Evolutionary conservation across 495 filamentous ascomycete genomes (phyloP), one percentile per base, ranked within the genome.

Genomic region (Immersiella caudata): DNA sequence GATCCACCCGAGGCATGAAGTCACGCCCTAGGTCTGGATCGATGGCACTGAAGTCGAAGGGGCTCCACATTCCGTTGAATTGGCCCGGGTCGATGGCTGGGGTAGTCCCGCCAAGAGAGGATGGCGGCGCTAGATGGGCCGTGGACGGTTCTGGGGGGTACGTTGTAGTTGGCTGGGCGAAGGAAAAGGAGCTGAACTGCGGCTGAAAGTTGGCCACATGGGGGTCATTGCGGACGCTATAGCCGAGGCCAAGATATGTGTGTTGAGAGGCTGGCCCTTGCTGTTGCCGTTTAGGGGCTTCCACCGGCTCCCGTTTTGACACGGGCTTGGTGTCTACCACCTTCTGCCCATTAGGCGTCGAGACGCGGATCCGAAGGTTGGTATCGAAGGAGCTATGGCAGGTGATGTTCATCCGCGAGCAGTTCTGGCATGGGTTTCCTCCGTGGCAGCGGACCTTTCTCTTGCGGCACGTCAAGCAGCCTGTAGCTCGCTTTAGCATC

Each of bases 401-500:
- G 49, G 70, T 73, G 27, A 78, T 70, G 52, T 74, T 74, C 70
- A 79, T 76, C 21, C 75, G 71, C 6, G 67, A 65, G 40, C 77
- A 78, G 61, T 78, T 73, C 24, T 72, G 72, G 60, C 77, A 79
- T 14, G 77, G 77, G 8, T 66, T 70, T 0, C 76, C 74, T 36
- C 76, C 75, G 11, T 60, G 74, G 50, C 77, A 77, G 26, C 76
- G 75, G n/a, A 79, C 75, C 29, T 75, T 78, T 62, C 76, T 69
- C 67, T 75, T 76, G 46, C 76, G 75, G 49, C 77, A 79, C 57
- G 76, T 79, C 66, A 79, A 62, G 64, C 77, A 77, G 22, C 77
- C 77, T 77, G 29, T 8, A 20, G 26, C 25, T 3, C 8, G 8
- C 29, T 33, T 33, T 33, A 33, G 29, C 29, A 33, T 33, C 29